Conservation (phyloP, 1,284 basidiomycete genomes). For the Cutaneotrichosporon spelunceum region DNA sequence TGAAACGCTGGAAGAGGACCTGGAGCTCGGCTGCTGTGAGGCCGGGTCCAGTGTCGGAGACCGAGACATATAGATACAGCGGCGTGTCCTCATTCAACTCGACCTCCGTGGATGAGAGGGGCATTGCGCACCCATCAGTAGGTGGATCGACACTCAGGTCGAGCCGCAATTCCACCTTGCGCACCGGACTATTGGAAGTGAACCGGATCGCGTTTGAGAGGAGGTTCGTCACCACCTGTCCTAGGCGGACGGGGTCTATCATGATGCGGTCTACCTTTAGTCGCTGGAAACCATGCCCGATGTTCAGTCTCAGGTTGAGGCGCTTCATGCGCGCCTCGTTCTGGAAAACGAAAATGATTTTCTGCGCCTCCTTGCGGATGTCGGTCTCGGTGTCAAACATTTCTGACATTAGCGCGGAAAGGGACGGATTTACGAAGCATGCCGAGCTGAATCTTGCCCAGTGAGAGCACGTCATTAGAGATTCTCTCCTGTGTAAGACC, state of each 20-base stretch:
- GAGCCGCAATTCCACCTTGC: slow-evolving; percentile 17
- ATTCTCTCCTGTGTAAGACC: slow-evolving; percentile 49
- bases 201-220: slow-evolving; percentile 33
- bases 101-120: background rate
- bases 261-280: slow-evolving; percentile 19
- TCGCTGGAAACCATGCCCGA: slow-evolving; percentile 11
- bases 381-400: slow-evolving; percentile 35
- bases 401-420: slow-evolving; percentile 7
- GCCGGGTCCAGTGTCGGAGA: slow-evolving; percentile 34
- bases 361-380: slow-evolving; percentile 32
- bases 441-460: slow-evolving; percentile 47
- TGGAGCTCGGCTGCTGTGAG: slow-evolving; percentile 28
- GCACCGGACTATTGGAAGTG: slow-evolving; percentile 17
- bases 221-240: slow-evolving; percentile 36
- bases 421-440: slow-evolving; percentile 13
- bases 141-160: slow-evolving; percentile 28
- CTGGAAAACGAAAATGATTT: slow-evolving; percentile 38
- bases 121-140: slow-evolving; percentile 4
- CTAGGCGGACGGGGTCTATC: slow-evolving; percentile 33
- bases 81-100: slow-evolving; percentile 10
- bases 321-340: slow-evolving; percentile 46
- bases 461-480: slow-evolving; percentile 48
- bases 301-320: slow-evolving; percentile 21
- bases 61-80: slow-evolving; percentile 23
- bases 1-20: slow-evolving; percentile 33